Evolutionary conservation across 2,329 filamentous ascomycete genomes (phyloP).

Genomic region (Diaporthe velutina): DNA sequence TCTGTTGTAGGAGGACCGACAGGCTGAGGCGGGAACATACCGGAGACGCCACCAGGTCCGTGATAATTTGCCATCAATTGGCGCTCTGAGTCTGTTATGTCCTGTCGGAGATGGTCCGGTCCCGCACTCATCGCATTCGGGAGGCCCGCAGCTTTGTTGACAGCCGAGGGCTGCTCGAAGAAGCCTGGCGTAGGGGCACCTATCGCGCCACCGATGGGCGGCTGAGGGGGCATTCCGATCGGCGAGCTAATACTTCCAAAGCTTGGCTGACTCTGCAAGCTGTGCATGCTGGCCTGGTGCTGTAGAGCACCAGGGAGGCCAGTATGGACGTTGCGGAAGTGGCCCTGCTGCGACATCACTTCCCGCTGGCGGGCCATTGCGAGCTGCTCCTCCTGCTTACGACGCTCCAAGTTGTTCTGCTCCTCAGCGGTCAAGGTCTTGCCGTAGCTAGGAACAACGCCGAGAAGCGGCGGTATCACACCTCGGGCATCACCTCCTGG

Average conservation of each 20-base stretch:
- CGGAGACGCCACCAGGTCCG: constrained; percentile 48
- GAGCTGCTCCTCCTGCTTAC: constrained; percentile 98
- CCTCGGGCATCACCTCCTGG: constrained; percentile 64
- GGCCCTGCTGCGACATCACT: constrained; percentile 87
- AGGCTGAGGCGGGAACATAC: constrained; percentile 53
- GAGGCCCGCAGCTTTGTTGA: constrained; percentile 54
- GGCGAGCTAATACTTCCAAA: constrained; percentile 96
- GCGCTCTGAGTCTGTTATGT: constrained; percentile 70
- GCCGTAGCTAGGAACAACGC: constrained; percentile 95
- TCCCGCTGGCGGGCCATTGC: constrained; percentile 97
- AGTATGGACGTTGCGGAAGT: constrained; percentile 77
- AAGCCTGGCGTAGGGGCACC: constrained; percentile 73
- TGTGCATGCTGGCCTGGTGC: constrained; percentile 95
- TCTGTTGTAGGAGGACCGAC: constrained; percentile 54
- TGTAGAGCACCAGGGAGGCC: constrained; percentile 72
- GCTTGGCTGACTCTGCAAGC: constrained; percentile 95
- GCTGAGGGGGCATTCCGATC: constrained; percentile 67
- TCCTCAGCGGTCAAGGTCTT: constrained; percentile 97
- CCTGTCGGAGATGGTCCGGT: constrained; percentile 73
- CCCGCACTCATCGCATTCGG: constrained; percentile 58
- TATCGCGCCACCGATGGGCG: constrained; percentile 67
- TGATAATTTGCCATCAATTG: constrained; percentile 63
- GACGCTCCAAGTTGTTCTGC: constrained; percentile 94
- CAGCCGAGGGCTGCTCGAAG: constrained; percentile 71
- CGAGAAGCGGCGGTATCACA: constrained; percentile 89